Evolutionary conservation across 164 flowering plant species (phyloP).

Genomic region (Platanus orientalis): DNA sequence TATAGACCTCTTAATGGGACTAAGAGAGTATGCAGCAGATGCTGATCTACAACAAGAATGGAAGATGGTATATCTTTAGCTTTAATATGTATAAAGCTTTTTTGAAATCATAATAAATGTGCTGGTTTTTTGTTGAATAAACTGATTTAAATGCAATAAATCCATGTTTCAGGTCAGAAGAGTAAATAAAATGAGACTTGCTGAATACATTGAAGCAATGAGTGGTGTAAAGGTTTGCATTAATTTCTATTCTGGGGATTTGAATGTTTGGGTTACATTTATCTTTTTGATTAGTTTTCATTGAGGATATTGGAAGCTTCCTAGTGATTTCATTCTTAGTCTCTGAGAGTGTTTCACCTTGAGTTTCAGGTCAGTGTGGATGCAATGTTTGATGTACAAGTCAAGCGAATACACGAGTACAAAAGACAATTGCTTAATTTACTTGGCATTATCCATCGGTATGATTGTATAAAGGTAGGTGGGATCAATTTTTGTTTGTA

Average conservation of each 20-base stretch:
- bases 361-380: slow-evolving; percentile 37
- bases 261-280: not conserved
- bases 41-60: slow-evolving; percentile 39
- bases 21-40: slow-evolving; percentile 38
- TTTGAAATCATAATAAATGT: slow-evolving; percentile 1
- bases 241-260: not conserved
- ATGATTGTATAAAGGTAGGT: slow-evolving; percentile 45
- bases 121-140: not conserved
- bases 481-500: not conserved
- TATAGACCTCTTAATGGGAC: slow-evolving; percentile 42
- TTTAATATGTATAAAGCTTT: not conserved
- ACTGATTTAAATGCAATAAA: not conserved
- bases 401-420: slow-evolving; percentile 52
- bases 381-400: slow-evolving; percentile 57
- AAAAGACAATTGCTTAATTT: slow-evolving; percentile 50
- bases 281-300: not conserved
- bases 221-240: slow-evolving; percentile 43
- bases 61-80: slow-evolving; percentile 34
- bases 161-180: slow-evolving; percentile 30
- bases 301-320: slow-evolving; percentile 1
- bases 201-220: slow-evolving; percentile 50
- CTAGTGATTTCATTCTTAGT: not conserved
- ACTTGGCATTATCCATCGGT: slow-evolving; percentile 44
- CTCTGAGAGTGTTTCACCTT: not conserved
- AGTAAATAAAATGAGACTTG: slow-evolving; percentile 50